Percentiles rank a stretch among this genome's conserved stretches.
Evolutionary conservation across 768 basidiomycete genomes (phyloP).

Genomic region (Auricularia sp.): DNA sequence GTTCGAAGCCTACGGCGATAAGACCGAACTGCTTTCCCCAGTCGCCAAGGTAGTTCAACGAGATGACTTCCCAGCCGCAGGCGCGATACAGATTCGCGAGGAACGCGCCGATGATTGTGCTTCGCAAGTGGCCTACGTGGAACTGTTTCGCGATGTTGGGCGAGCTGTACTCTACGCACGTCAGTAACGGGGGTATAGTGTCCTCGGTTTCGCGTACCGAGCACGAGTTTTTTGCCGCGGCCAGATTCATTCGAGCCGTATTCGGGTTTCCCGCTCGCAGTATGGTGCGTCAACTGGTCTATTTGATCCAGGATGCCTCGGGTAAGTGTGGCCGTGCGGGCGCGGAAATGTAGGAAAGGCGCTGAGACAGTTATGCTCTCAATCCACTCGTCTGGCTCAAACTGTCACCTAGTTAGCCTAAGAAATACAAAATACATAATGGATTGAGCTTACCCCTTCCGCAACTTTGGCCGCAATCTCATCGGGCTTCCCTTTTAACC

Average conservation of each 20-base stretch:
- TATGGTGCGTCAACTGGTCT: conserved; percentile 56
- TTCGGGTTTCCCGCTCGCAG: conserved; percentile 47
- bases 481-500: conserved; percentile 73
- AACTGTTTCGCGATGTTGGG: conserved; percentile 98
- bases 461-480: conserved; percentile 66
- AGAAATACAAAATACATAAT: conserved; percentile 1
- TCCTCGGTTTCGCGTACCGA: conserved; percentile 23
- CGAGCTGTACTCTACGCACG: conserved; percentile 68
- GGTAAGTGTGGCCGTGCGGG: conserved; percentile 54
- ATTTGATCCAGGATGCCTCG: conserved; percentile 63
- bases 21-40: conserved; percentile 97
- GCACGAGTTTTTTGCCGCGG: conserved; percentile 69
- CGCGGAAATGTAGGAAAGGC: conserved; percentile 75
- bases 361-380: conserved; percentile 59
- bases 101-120: conserved; percentile 99
- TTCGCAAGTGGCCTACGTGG: conserved; percentile 93
- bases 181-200: not conserved
- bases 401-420: conserved; percentile 35
- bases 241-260: conserved; percentile 79
- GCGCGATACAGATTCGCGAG: conserved; percentile 82
- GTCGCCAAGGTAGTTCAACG: conserved; percentile 93
- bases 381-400: conserved; percentile 75
- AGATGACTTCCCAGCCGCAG: conserved; percentile 86
- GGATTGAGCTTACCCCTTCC: conserved; percentile 48
- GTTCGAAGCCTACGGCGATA: conserved; percentile 84